These are phyloP conservation scores for Chlorella sorokiniana DNA, from an alignment of 139 green algal species.

Conservation along the genomic window DNA sequence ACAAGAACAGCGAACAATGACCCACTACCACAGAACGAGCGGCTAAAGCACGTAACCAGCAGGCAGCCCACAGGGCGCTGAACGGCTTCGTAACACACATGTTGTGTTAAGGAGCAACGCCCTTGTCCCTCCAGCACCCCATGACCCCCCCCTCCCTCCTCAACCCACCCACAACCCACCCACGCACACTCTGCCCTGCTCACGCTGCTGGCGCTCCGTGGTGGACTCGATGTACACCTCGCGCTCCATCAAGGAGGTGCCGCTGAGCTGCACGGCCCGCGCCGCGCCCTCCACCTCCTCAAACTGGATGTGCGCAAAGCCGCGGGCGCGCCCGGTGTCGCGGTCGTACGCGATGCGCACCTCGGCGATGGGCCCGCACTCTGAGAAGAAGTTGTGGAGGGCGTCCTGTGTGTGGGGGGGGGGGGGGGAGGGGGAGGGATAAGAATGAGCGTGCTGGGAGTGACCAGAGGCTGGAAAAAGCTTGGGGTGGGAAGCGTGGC, in stretches of 20 bases:
- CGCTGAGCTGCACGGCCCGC: slow-evolving; percentile 54
- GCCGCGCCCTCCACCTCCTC: slow-evolving; percentile 50
- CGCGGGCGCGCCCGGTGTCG: slow-evolving; percentile 57
- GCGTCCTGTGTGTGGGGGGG: background rate
- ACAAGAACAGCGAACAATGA: too few species aligned
- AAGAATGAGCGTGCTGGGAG: background rate
- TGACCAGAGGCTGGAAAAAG: too few species aligned
- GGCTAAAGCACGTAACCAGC: background rate
- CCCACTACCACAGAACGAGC: too few species aligned
- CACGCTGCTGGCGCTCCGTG: slow-evolving; percentile 49
- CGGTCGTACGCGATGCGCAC: slow-evolving; percentile 65
- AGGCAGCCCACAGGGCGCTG: background rate
- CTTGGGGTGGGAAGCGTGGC: background rate
- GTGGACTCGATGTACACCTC: slow-evolving; percentile 68
- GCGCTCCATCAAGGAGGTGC: slow-evolving; percentile 58
- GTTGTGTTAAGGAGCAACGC: too few species aligned
- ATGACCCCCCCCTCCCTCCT: too few species aligned
- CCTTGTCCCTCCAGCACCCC: too few species aligned
- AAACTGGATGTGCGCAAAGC: slow-evolving; percentile 81
- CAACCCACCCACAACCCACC: background rate
- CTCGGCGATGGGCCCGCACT: slow-evolving; percentile 55
- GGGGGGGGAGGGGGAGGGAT: background rate
- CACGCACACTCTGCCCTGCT: background rate
- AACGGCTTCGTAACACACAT: background rate
- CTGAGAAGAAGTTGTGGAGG: slow-evolving; percentile 61